phyloP scores from a whole-genome alignment of 352 stramenopile species.

The Pythium insidiosum region DNA sequence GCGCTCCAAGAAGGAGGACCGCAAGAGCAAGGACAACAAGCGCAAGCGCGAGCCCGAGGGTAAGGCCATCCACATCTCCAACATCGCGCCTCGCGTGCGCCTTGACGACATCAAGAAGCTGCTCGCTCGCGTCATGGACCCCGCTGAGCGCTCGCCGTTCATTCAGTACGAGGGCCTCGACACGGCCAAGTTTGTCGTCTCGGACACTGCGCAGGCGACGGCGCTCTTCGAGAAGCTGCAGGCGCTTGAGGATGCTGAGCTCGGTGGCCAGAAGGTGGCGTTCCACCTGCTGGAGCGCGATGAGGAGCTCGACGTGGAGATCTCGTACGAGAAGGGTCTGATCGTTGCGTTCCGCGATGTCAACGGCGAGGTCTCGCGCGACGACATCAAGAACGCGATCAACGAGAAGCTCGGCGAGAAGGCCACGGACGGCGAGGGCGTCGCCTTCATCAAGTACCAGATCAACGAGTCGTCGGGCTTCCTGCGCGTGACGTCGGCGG shows the following conservation, averaged over 20 bases:
- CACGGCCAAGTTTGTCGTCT: conserved; percentile 60
- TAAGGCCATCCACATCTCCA: conserved; percentile 79
- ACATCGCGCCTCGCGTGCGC: conserved; percentile 61
- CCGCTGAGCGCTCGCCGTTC: conserved; percentile 45
- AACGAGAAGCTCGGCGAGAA: conserved; percentile 78
- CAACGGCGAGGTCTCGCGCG: conserved; percentile 66
- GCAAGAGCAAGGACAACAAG: conserved; percentile 65
- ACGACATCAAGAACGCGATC: conserved; percentile 83
- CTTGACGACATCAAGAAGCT: conserved; percentile 84
- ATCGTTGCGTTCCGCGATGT: conserved; percentile 81
- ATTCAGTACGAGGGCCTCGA: conserved; percentile 80
- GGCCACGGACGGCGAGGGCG: conserved; percentile 40
- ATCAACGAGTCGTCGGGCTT: conserved; percentile 61
- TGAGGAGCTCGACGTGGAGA: conserved; percentile 67
- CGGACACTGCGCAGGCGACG: conserved; percentile 29
- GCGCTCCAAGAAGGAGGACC: conserved; percentile 31
- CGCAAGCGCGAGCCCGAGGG: conserved; percentile 58
- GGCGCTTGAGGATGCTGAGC: conserved; percentile 39
- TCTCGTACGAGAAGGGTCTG: conserved; percentile 80
- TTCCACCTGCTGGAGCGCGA: conserved; percentile 69
- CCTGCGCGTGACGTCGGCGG: conserved; percentile 50
- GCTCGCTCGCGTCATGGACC: conserved; percentile 41
- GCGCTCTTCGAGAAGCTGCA: conserved; percentile 69
- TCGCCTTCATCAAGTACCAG: conserved; percentile 86
- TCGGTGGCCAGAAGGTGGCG: conserved; percentile 66